A percentile compares a stretch with the other conserved stretches of the same genome.
phyloP scores from a whole-genome alignment of 169 alveolate genomes.

The Eimeria necatrix region DNA sequence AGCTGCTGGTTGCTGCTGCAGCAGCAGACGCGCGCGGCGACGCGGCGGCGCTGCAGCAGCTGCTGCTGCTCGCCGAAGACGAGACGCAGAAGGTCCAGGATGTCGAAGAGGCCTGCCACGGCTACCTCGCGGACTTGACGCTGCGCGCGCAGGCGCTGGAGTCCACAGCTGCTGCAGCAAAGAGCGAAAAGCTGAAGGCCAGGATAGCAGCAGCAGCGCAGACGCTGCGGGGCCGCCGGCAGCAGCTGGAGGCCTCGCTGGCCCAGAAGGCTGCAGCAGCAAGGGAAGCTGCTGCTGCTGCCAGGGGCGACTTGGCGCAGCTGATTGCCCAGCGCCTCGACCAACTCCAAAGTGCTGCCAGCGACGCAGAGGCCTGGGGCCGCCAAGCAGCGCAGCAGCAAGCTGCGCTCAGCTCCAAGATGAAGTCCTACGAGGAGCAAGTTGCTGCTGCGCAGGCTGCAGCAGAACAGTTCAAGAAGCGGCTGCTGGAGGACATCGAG shows the following conservation, averaged over 20 bases:
- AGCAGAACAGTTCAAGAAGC: not conserved
- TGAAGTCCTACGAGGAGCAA: not conserved
- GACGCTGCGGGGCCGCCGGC: not conserved
- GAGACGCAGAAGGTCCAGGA: not conserved
- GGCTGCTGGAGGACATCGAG: not conserved
- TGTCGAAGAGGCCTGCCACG: not conserved
- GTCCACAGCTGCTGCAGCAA: not conserved
- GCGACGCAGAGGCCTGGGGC: not conserved
- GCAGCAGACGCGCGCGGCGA: not conserved
- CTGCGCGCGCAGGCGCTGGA: not conserved
- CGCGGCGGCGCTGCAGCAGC: not conserved
- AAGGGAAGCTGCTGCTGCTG: not conserved
- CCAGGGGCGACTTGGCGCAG: not conserved
- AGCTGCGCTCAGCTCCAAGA: not conserved
- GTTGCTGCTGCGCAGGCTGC: slow-evolving; percentile 6
- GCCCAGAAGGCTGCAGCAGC: not conserved
- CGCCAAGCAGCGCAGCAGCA: slow-evolving; percentile 27
- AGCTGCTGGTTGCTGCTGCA: not conserved
- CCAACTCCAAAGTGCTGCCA: not conserved
- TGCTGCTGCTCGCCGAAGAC: not conserved
- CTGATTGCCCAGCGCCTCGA: not conserved
- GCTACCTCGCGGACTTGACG: not conserved
- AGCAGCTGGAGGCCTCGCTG: not conserved
- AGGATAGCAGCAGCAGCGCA: not conserved
- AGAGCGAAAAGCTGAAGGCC: not conserved